Evolutionary conservation across 1,139 yeast genomes (phyloP), one percentile per base, ranked within the genome.

Genomic region (Saccharomyces hybrid): DNA sequence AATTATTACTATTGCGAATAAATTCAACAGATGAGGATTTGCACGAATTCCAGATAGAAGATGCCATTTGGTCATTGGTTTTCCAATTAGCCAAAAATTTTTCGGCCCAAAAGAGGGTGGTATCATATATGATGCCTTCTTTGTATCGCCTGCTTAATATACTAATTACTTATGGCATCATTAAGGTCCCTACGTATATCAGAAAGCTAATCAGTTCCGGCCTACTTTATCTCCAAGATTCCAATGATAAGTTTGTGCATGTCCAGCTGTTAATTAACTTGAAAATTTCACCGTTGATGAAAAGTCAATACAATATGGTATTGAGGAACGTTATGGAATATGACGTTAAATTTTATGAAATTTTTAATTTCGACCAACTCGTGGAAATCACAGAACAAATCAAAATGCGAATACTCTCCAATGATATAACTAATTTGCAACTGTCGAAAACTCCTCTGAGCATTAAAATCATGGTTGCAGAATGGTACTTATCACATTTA

Each of bases 121-220:
- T 50, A 20, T 51, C 56, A 11, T 60, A 64, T 4, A 56, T 55
- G 48, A 53, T 64, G 23, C 57, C 59, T 5, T 55, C 62, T 4
- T 41, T 67, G 9, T 64, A 62, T 38, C 60, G 57, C 9, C 52
- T 68, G 3, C 49, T 67, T 31, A 67, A 68, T 52, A 60, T 66
- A 6, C 57, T 67, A 28, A 66, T 67, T 11, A 62, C 63, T 1
- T 68, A 67, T 55, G 70, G 71, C 4, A 63, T 67, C 29, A 64
- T 73, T 50, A 72, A 70, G 55, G 78, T 85, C 2, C 83, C 91
- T 0, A 79, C 88, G 0, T 90, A 89, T 62, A 74, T 89, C 55
- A 73, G 96, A 63, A 81, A 85, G 59, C 72, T 89, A 41, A 89
- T 90, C 52, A 89, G 96, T 4, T 84, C 95, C 1, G 97, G 96